A percentile compares a stretch with the other conserved stretches of the same genome.
phyloP scores from a whole-genome alignment of 257 asterid species.

The Primulina huaijiensis region DNA sequence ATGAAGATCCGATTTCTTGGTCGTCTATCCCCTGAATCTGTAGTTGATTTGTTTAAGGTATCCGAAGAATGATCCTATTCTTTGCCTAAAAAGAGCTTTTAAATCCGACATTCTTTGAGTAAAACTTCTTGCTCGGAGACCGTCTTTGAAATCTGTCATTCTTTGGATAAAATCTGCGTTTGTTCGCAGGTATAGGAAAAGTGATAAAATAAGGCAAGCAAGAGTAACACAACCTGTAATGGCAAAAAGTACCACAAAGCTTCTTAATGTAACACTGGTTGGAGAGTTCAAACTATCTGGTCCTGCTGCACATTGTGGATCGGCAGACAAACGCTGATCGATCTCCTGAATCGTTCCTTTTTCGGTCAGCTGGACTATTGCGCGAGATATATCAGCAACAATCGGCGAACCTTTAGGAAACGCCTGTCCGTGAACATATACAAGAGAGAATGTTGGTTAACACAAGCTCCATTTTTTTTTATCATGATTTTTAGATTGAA shows the following conservation, averaged over 20 bases:
- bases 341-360: slow-evolving; percentile 22
- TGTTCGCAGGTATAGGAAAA: slow-evolving; percentile 19
- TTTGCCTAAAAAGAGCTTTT: slow-evolving; percentile 2
- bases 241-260: slow-evolving; percentile 33
- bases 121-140: not conserved
- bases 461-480: not conserved
- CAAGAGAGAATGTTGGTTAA: not conserved
- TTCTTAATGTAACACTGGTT: slow-evolving; percentile 27
- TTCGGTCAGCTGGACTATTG: slow-evolving; percentile 33
- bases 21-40: not conserved
- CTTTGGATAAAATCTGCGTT: slow-evolving; percentile 20
- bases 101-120: not conserved
- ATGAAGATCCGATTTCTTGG: not conserved
- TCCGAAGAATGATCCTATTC: slow-evolving; percentile 6
- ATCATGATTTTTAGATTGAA: not conserved
- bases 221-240: slow-evolving; percentile 37
- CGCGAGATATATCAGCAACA: slow-evolving; percentile 39
- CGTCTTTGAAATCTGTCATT: slow-evolving; percentile 17
- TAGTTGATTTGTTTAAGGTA: slow-evolving; percentile 1
- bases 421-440: slow-evolving; percentile 22
- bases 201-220: slow-evolving; percentile 30
- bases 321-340: slow-evolving; percentile 6
- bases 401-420: slow-evolving; percentile 41
- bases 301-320: slow-evolving; percentile 16
- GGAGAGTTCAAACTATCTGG: slow-evolving; percentile 14